Percentiles rank a stretch among this genome's conserved stretches.
Conservation (phyloP, 2,329 filamentous ascomycete genomes). For the Calonectria naviculata region DNA sequence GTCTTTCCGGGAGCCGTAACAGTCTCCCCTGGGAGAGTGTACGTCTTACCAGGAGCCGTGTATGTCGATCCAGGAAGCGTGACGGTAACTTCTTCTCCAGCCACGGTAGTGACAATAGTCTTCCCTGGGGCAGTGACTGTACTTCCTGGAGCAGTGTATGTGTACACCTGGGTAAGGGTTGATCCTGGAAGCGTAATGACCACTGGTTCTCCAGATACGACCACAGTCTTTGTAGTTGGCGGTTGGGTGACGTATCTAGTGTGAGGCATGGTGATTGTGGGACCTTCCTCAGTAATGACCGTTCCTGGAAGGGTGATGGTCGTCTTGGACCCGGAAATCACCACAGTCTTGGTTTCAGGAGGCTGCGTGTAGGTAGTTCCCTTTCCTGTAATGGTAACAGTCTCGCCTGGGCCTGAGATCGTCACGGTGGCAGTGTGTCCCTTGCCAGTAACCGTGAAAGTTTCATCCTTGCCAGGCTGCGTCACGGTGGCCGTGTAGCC, state of each 20-base stretch:
- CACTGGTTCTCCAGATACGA: not conserved
- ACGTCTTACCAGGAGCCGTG: not conserved
- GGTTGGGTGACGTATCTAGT: not conserved
- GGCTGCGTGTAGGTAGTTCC: not conserved
- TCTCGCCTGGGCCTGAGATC: not conserved
- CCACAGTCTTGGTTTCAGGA: constrained; percentile 5
- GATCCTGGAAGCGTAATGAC: not conserved
- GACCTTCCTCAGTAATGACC: not conserved
- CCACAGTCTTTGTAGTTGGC: not conserved
- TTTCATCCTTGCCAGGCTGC: not conserved
- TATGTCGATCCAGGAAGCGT: constrained; percentile 5
- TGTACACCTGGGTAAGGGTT: not conserved
- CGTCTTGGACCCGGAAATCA: not conserved
- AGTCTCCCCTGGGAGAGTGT: constrained; percentile 20
- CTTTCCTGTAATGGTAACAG: constrained; percentile 6
- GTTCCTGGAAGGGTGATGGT: constrained; percentile 1
- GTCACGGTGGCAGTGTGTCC: not conserved
- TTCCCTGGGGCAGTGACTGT: constrained; percentile 23
- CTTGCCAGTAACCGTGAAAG: constrained; percentile 5
- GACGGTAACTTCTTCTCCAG: constrained; percentile 24
- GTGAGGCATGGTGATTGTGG: not conserved
- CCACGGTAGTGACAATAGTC: constrained; percentile 28
- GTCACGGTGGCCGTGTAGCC: not conserved
- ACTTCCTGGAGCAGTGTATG: not conserved
- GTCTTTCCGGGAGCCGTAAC: not conserved